Base-by-base conservation (phyloP, 495 filamentous ascomycete species). In the Aspergillus cavernicola region DNA sequence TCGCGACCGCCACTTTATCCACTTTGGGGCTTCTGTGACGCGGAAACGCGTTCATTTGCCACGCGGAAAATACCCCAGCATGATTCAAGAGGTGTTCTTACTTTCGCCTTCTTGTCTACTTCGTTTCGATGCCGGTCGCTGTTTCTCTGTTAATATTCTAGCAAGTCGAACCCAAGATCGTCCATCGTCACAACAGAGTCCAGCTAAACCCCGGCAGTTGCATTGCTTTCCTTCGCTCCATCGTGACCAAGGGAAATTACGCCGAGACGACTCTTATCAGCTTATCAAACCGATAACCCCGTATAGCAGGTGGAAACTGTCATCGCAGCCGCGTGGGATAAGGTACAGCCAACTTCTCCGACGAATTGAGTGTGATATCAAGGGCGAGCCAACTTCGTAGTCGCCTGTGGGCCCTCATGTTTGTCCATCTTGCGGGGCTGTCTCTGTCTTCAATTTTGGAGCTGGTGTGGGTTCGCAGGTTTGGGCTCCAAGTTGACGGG, bases 171-270 rank as follows among this genome's bases (percentile, higher is more conserved):
- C 7, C 38, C 26, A 18, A 8, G 26, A n/a, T 20, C 9, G 26
- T 29, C 26, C 26, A 9, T 5, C 26, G 26, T 29, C 26, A 9
- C 26, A 5, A 9, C 9, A 29, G 12, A 33, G 31, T 3, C 12
- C 3, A 10, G 31, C 8, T 13, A 11, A 15, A 36, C 4, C 23
- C 18, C 29, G 20, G 20, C 18, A 36, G 29, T 13, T 47, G 31
- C 44, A 39, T 19, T 19, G 33, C 16, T 39, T 5, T n/a, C 31
- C 31, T 36, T 35, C 43, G 29, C 28, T 35, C 18, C n/a, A 15
- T 37, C 31, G 60, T 69, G 66, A 69, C 66, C 62, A 65, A 53
- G 57, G 50, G 58, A 31, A 64, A 69, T 69, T 58, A 69, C 58
- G 40, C 33, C 35, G 24, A 32, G 42, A 11, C 5, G 9, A 33